phyloP scores from a whole-genome alignment of 441 rosid genomes.

The Metrosideros polymorpha region DNA sequence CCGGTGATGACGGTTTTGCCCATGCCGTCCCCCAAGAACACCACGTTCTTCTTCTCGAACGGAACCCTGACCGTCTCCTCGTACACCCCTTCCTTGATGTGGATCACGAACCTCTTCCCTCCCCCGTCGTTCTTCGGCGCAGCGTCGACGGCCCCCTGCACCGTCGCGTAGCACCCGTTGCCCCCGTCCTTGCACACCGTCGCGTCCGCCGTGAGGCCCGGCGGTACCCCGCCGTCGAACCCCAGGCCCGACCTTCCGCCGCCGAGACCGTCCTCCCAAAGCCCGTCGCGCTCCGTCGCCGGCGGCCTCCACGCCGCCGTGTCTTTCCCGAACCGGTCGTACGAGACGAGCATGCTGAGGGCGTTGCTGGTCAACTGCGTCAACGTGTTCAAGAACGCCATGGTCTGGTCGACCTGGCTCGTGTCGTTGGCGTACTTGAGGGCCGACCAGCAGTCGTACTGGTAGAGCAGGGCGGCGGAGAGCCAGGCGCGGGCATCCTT shows the following conservation, averaged over 20 bases:
- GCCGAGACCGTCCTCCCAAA: conserved; percentile 42
- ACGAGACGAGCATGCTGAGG: conserved; percentile 55
- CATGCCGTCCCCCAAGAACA: conserved; percentile 72
- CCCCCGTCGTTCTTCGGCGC: conserved; percentile 35
- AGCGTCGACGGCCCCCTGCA: conserved; percentile 66
- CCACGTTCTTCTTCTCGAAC: conserved; percentile 68
- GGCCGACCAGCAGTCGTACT: conserved; percentile 61
- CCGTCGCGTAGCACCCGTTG: conserved; percentile 25
- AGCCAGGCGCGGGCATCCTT: conserved; percentile 81
- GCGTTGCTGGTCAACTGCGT: conserved; percentile 53
- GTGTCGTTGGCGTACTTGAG: conserved; percentile 58
- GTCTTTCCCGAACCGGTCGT: conserved; percentile 46
- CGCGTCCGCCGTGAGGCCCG: conserved; percentile 32
- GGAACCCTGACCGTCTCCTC: conserved; percentile 76
- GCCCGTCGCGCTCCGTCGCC: conserved; percentile 61
- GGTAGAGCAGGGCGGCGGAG: conserved; percentile 68
- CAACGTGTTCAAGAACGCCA: conserved; percentile 34
- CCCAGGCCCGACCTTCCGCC: conserved; percentile 1
- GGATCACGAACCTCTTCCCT: conserved; percentile 46
- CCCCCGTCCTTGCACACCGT: conserved; percentile 57
- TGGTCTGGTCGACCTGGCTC: conserved; percentile 26
- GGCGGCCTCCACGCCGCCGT: conserved; percentile 49
- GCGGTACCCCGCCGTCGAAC: conserved; percentile 31
- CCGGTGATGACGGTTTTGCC: conserved; percentile 89
- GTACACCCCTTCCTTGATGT: conserved; percentile 63